These are phyloP conservation scores for Beauveria australis DNA, from an alignment of 2,329 filamentous ascomycete genomes.

Conservation along the genomic window DNA sequence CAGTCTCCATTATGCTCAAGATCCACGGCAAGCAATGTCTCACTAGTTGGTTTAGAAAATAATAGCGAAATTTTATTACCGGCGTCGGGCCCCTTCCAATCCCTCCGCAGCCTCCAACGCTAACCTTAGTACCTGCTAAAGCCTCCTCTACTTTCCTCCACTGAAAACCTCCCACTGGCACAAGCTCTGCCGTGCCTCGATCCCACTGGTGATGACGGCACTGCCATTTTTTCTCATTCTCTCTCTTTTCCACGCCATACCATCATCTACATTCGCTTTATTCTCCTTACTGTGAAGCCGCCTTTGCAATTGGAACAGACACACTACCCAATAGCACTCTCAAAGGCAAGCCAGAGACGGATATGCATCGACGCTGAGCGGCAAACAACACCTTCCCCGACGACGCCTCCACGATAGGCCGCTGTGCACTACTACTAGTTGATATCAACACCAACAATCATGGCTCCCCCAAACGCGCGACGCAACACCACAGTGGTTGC, in stretches of 20 bases:
- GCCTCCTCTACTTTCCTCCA: background rate
- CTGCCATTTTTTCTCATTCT: background rate
- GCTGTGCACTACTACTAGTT: background rate
- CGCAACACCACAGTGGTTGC: conserved; percentile 56
- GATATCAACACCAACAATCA: conserved; percentile 10
- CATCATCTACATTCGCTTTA: background rate
- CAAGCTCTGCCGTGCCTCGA: background rate
- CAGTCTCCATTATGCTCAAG: background rate
- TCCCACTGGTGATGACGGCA: background rate
- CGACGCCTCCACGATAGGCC: background rate
- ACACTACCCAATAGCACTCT: background rate
- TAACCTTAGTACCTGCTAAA: background rate
- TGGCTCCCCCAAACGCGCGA: conserved; percentile 28
- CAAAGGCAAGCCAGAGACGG: background rate
- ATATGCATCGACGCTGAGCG: conserved; percentile 1
- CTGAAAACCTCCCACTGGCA: background rate
- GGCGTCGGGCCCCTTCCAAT: background rate
- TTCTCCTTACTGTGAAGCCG: background rate
- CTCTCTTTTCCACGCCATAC: background rate
- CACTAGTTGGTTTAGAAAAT: background rate
- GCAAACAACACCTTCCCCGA: background rate
- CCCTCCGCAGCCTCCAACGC: too few species aligned
- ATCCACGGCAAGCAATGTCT: background rate
- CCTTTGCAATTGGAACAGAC: background rate
- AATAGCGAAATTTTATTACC: background rate